phyloP scores from a whole-genome alignment of 1,284 basidiomycete species.

The Hemileia vastatrix region DNA sequence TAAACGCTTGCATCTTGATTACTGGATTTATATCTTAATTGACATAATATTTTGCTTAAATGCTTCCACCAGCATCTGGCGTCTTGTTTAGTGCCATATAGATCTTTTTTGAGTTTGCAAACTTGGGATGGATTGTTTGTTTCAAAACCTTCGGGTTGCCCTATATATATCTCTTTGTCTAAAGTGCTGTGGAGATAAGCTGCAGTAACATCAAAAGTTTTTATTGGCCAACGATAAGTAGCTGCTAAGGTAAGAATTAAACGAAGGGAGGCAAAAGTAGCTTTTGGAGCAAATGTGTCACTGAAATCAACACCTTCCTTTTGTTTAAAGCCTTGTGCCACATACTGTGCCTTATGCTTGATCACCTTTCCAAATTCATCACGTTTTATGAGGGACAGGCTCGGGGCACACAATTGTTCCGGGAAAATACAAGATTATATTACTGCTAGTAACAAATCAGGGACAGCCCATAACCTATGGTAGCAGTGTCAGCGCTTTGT shows the following conservation, averaged over 20 bases:
- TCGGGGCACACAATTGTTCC: too few species aligned
- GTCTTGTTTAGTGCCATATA: constrained; percentile 6
- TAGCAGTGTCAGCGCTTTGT: too few species aligned
- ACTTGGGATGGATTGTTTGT: too few species aligned
- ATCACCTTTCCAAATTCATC: not conserved
- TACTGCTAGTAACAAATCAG: too few species aligned
- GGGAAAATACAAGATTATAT: too few species aligned
- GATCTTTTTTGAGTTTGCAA: constrained; percentile 1
- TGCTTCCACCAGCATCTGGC: constrained; percentile 11
- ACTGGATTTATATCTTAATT: too few species aligned
- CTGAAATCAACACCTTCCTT: not conserved
- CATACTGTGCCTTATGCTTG: not conserved
- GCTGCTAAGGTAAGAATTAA: not conserved
- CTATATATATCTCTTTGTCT: constrained; percentile 3
- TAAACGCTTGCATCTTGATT: too few species aligned
- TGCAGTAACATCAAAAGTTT: constrained; percentile 7
- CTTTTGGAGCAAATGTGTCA: not conserved
- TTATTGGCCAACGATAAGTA: not conserved
- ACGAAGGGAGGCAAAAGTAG: not conserved
- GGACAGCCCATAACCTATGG: too few species aligned
- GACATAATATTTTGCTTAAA: too few species aligned
- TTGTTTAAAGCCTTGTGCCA: not conserved
- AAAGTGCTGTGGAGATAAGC: constrained; percentile 10
- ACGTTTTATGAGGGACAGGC: too few species aligned
- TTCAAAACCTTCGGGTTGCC: not conserved